phyloP scores from a whole-genome alignment of 140 eudicot species.

The Stevia rebaudiana region DNA sequence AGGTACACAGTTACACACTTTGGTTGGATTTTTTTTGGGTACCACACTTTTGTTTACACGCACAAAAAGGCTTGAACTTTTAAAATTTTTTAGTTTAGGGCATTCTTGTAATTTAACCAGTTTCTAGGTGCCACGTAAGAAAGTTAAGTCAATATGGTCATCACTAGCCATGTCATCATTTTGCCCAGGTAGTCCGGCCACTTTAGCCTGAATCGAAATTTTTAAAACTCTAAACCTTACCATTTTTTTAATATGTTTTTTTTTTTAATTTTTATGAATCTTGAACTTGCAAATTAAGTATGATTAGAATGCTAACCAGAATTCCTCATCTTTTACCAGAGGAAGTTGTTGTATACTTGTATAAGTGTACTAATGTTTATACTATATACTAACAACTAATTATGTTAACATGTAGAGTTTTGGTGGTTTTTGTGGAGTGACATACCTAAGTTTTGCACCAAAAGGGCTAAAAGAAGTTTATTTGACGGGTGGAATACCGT shows the following conservation, averaged over 20 bases:
- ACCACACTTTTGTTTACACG: neutral
- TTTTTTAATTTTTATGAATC: neutral
- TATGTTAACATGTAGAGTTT: conserved; percentile 52
- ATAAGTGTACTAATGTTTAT: neutral
- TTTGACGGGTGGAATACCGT: conserved; percentile 90
- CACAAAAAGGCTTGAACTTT: neutral
- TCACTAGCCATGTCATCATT: neutral
- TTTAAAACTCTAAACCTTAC: neutral
- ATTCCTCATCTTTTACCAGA: neutral
- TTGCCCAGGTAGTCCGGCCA: neutral
- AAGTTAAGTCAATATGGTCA: neutral
- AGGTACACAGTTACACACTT: neutral
- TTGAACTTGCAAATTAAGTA: neutral
- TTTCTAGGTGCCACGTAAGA: neutral
- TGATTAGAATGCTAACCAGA: neutral
- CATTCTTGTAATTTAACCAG: neutral
- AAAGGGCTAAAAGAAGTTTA: conserved; percentile 73
- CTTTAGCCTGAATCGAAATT: neutral
- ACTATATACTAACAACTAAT: neutral
- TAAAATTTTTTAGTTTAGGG: neutral
- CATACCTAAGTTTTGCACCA: conserved; percentile 89
- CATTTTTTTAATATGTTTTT: neutral
- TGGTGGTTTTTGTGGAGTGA: conserved; percentile 96
- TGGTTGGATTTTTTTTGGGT: neutral
- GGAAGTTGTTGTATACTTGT: conserved; percentile 1